Evolutionary conservation across 208 protist species (phyloP).

Genomic region (Acanthamoeba quina): DNA sequence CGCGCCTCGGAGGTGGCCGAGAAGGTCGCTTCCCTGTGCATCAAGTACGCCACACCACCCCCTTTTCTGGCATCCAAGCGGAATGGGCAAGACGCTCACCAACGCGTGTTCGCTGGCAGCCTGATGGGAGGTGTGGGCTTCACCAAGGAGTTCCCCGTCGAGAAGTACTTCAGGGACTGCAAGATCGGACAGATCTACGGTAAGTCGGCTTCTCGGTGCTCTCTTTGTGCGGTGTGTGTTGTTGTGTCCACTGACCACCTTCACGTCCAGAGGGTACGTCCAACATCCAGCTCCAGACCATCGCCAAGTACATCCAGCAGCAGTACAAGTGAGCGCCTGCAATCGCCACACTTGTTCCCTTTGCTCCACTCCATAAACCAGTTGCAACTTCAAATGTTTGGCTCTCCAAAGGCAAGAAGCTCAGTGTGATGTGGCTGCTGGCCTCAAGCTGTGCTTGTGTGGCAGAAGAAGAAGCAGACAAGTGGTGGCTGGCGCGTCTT

Average conservation of each 20-base stretch:
- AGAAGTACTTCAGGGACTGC: constrained; percentile 95
- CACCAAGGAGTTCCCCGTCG: constrained; percentile 95
- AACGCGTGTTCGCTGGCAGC: constrained; percentile 86
- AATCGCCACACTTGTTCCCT: background rate
- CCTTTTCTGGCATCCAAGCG: background rate
- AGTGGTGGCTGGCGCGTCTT: no score
- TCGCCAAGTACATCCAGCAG: constrained; percentile 94
- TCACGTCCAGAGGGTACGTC: constrained; percentile 93
- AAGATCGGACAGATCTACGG: constrained; percentile 88
- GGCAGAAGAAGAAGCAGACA: no score
- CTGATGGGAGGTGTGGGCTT: constrained; percentile 97
- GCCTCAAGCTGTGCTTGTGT: no score
- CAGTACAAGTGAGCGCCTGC: constrained; percentile 74
- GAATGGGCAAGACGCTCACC: background rate
- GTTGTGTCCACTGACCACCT: background rate
- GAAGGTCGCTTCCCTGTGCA: background rate
- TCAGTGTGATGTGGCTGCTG: no score
- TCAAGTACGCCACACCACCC: constrained; percentile 7
- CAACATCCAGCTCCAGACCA: constrained; percentile 97
- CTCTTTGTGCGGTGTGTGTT: background rate
- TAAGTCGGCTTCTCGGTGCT: background rate
- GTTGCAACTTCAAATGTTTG: no score
- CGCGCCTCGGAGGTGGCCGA: constrained; percentile 88
- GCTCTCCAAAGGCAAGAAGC: no score
- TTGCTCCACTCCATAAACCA: background rate